Base-by-base conservation (phyloP, 345 rosid species). In the Citrus inodora region DNA sequence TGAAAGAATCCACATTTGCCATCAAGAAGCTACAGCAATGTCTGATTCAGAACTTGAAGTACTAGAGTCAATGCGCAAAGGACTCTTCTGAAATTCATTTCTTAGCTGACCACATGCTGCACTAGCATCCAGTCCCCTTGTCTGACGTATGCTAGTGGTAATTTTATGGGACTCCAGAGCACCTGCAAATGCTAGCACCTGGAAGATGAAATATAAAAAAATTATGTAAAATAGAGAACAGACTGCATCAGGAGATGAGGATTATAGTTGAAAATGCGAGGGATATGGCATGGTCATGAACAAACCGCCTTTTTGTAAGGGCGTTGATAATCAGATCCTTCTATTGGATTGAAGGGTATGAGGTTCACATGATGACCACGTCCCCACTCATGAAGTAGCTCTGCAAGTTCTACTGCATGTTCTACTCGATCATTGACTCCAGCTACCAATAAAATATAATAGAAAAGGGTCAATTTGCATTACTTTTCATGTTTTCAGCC, bases 21-120 rank as follows among this genome's bases (percentile, higher is more conserved):
- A 79, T 85, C 81, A 88, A 76, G 85, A 83, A 0, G 83, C 85
- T 60, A 90, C 90, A 65, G 88, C 89, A 63, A 83, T 65, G n/a
- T 85, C 87, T 46, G 89, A 67, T 82, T 85, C 81, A 67, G 89
- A 83, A 70, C 80, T 76, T 30, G 46, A 42, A 70, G 65, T 74
- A 51, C 85, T 86, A 42, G 87, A 73, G 37, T 84, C 85, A 1
- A 83, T 22, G 28, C 78, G 74, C 83, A 93, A 48, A 79, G 98
- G 99, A 67, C 79, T 90, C 88, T 92, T 96, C 89, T 96, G 99
- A 82, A 92, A 93, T 80, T 94, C 83, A 78, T 94, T 96, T 84
- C 96, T 91, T 78, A 96, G 92, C 84, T 96, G 98, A 80, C 99
- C 99, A 82, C 99, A 94, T 67, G 98, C 99, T 67, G 99, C 99